Conservation (phyloP, 2,329 filamentous ascomycete species). For the Colletotrichum sp. region DNA sequence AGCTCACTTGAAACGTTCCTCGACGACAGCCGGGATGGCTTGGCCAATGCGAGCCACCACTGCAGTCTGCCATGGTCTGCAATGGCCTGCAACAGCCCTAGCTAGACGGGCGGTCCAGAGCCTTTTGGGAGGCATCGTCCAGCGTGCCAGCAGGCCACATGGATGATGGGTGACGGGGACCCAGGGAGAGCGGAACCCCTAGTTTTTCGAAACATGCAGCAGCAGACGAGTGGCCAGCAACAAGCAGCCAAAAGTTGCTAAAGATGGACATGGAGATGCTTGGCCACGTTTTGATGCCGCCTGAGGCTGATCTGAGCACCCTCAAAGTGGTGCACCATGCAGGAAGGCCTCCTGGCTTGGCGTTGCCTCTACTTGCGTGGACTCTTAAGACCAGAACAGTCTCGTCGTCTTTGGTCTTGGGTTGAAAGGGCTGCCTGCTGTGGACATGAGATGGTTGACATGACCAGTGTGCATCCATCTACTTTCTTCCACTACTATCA, state of each 20-base stretch:
- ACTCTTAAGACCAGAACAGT: background rate
- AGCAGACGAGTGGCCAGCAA: background rate
- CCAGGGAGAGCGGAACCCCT: slow-evolving; percentile 11
- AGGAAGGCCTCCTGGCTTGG: slow-evolving; percentile 14
- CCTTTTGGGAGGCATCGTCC: background rate
- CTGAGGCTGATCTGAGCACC: slow-evolving; percentile 20
- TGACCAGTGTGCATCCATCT: background rate
- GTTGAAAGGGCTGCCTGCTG: background rate
- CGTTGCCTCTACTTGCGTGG: background rate
- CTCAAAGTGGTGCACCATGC: background rate
- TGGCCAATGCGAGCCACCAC: background rate
- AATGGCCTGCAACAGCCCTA: background rate
- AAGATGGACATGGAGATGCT: slow-evolving; percentile 19
- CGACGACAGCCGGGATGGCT: slow-evolving; percentile 2
- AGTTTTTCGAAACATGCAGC: slow-evolving; percentile 16
- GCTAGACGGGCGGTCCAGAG: background rate
- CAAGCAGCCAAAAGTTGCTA: slow-evolving; percentile 6
- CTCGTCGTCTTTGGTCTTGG: background rate
- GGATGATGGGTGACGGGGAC: background rate
- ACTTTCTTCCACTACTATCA: background rate
- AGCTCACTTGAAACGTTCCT: slow-evolving; percentile 7
- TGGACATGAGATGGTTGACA: background rate
- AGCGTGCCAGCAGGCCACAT: background rate
- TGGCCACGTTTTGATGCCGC: slow-evolving; percentile 18
- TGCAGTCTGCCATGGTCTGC: background rate